Percentiles rank a stretch among this genome's conserved stretches.
phyloP scores from a whole-genome alignment of 2,329 filamentous ascomycete genomes.

The Aspergillus alliaceus region DNA sequence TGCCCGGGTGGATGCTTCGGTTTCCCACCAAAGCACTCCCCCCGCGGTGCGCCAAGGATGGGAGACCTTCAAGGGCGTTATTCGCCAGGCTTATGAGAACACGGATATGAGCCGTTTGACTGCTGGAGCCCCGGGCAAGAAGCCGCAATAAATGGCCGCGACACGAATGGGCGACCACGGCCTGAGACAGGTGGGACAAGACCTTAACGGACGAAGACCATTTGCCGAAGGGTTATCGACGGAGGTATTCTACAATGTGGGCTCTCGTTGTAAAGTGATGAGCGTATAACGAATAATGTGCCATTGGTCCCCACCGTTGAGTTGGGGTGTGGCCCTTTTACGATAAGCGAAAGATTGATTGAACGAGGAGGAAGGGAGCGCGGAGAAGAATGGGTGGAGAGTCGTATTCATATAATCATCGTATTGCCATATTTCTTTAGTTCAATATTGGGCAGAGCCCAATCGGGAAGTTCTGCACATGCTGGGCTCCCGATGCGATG shows the following conservation, averaged over 20 bases:
- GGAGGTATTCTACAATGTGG: neutral
- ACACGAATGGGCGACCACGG: neutral
- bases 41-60: conserved; percentile 76
- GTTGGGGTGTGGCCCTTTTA: conserved; percentile 1
- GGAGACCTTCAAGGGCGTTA: conserved; percentile 72
- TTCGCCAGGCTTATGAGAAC: conserved; percentile 72
- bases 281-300: conserved; percentile 5
- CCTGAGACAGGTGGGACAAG: neutral
- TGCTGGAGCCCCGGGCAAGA: conserved; percentile 50
- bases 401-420: neutral
- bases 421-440: neutral
- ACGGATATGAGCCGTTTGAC: conserved; percentile 78
- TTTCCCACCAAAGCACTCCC: conserved; percentile 83
- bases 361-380: neutral
- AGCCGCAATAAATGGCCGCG: conserved; percentile 44
- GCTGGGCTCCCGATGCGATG: neutral
- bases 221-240: neutral
- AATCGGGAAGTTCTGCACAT: neutral
- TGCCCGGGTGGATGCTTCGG: conserved; percentile 74
- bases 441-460: neutral
- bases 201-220: neutral
- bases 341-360: conserved; percentile 1
- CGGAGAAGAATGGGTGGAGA: neutral
- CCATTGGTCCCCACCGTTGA: neutral
- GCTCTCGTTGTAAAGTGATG: neutral